A percentile compares a stretch with the other conserved stretches of the same genome.
Evolutionary conservation across 2,329 filamentous ascomycete species (phyloP).

Genomic region (Ophiostoma sp.): DNA sequence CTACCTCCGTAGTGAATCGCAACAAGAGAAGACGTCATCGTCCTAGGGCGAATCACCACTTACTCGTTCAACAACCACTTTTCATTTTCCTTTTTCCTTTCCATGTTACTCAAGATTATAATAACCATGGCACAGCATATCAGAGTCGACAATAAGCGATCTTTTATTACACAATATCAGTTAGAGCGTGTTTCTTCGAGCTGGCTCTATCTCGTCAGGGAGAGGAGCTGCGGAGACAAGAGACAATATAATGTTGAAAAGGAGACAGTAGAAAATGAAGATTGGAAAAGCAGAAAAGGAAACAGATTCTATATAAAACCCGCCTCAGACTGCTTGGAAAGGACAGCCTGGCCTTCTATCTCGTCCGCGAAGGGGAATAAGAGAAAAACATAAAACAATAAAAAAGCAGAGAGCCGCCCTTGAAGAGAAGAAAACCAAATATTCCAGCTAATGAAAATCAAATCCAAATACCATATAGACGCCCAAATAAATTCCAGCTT

Average conservation of each 20-base stretch:
- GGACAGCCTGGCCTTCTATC: not conserved
- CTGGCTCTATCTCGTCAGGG: not conserved
- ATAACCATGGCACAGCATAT: not conserved
- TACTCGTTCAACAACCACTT: not conserved
- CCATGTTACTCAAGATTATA: not conserved
- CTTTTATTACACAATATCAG: not conserved
- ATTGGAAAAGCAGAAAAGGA: not conserved
- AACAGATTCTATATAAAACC: conserved; percentile 11
- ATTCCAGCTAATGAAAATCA: not conserved
- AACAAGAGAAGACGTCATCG: conserved; percentile 2
- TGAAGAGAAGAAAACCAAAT: not conserved
- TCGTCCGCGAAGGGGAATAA: not conserved
- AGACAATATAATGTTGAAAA: not conserved
- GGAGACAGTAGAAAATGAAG: not conserved
- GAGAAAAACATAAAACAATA: not conserved
- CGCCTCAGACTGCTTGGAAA: not conserved
- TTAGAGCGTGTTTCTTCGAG: not conserved
- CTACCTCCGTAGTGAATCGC: not conserved
- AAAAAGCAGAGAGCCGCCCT: conserved; percentile 5
- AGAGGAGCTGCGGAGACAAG: not conserved
- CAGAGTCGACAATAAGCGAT: not conserved
- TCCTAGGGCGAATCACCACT: not conserved
- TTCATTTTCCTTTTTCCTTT: not conserved
- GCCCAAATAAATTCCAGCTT: conserved; percentile 13
- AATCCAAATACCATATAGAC: not conserved